A percentile compares a stretch with the other conserved stretches of the same genome.
Conservation (phyloP, 2,329 filamentous ascomycete species). For the Exophiala viscosa region DNA sequence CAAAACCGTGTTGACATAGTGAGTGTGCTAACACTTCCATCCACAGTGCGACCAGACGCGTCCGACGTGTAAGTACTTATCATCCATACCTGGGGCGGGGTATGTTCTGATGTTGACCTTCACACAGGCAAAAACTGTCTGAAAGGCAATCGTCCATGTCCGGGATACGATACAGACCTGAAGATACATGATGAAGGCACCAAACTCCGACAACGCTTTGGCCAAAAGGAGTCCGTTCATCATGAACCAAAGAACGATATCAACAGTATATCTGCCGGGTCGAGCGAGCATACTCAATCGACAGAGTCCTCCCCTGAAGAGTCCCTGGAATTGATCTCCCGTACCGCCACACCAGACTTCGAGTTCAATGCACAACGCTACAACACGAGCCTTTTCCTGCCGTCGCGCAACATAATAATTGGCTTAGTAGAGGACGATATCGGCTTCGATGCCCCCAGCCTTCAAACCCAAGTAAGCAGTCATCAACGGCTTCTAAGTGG, state of each 20-base stretch:
- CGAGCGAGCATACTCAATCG: conserved; percentile 31
- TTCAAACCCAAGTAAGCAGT: background rate
- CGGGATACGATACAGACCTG: conserved; percentile 32
- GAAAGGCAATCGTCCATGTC: conserved; percentile 33
- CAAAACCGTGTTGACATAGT: background rate
- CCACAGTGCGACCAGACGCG: conserved; percentile 33
- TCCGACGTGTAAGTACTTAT: conserved; percentile 20
- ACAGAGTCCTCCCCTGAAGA: conserved; percentile 31
- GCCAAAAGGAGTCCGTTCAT: conserved; percentile 9
- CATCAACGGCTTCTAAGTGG: background rate
- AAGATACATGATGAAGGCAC: conserved; percentile 39
- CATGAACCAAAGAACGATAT: conserved; percentile 10
- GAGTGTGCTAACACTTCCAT: background rate
- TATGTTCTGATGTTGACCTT: background rate
- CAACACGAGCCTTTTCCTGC: background rate
- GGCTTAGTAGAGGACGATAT: conserved; percentile 13
- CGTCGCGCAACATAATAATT: conserved; percentile 13
- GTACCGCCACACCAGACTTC: conserved; percentile 3
- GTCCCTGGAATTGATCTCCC: conserved; percentile 20
- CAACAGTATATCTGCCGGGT: conserved; percentile 31
- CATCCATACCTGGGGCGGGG: background rate
- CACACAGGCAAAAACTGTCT: conserved; percentile 30
- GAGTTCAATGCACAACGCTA: conserved; percentile 2
- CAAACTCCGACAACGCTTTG: conserved; percentile 33
- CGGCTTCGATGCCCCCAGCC: conserved; percentile 3